Base-by-base conservation (phyloP, 768 basidiomycete genomes). In the Harrya chromipes region DNA sequence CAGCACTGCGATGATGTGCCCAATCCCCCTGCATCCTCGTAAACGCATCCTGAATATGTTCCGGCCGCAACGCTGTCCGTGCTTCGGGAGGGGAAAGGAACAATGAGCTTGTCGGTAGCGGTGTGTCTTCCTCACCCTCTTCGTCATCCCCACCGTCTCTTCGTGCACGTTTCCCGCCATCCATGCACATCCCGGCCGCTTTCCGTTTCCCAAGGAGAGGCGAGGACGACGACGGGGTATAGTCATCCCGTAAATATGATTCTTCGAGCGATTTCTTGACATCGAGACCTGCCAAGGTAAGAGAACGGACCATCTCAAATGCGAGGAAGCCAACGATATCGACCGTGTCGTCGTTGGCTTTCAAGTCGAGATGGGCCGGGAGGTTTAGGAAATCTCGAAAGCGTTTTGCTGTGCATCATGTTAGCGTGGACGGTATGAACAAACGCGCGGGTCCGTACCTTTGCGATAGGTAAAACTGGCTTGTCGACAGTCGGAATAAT, bases 281-380 rank as follows among this genome's bases (percentile, higher is more conserved):
- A 26, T 85, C 82, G 33, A 94, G 78, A 2, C 91, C 94, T 1
- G 89, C 90, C 36, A 95, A 78, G 0, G 92, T 94, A 41, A 98
- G 79, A 3, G 91, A 90, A 43, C 94, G 85, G 26, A 97, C 94
- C 85, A 95, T 94, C 68, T 98, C 94, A 69, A 95, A 98, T 0
- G 92, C 88, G 38, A 98, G 82, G 72, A 97, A 98, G 21, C 94
- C 94, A 59, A 97, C 91, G 51, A 97, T 94, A 63, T 98, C 94
- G 61, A 94, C 77, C 3, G 94, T 94, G 67, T 97, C 94, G 67
- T 97, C 94, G 68, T 88, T 90, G 26, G 89, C 83, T 70, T 89
- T 90, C 52, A 93, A 77, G 61, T 97, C 92, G 37, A 95, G 81
- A 52, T 90, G 85, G 0, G 86, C 61, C 4, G 93, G 89, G 11